Evolutionary conservation across 805 yeast genomes (phyloP), one percentile per base, ranked within the genome.

Genomic region (Hanseniaspora guilliermondii): DNA sequence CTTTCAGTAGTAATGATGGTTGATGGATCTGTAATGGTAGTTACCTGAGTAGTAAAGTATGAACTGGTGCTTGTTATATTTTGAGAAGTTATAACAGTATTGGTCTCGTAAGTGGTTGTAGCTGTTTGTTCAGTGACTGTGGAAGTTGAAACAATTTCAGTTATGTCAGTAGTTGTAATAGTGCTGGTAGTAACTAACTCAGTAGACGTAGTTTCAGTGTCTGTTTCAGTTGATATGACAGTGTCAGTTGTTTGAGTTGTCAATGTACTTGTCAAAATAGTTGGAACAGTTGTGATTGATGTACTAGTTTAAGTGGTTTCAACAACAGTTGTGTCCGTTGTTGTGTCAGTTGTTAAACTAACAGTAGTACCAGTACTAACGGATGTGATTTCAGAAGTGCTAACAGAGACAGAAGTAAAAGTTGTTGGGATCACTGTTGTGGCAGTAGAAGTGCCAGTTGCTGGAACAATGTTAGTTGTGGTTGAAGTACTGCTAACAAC

Each of bases 281-380:
- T 46, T 33, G 49, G 39, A 24, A 46, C 40, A 24, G 33, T 22
- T 21, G 39, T 35, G 24, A 35, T 17, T 17, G 21, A 16, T 4
- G 54, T 41, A 5, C 49, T 16, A 38, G 49, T n/a, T 21, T 55
- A 16, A 5, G 32, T 17, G 14, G 58, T 35, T 41, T 41, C 45
- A 25, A 41, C 27, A 41, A 16, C 37, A 30, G 47, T 32, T 8
- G 47, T 41, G 6, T 22, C 33, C 11, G 32, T 44, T 14, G 19
- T 37, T 8, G 36, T 44, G 7, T 48, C 17, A 24, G 56, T 33
- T 17, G 48, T 47, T 16, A 33, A 17, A 32, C 38, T 22, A 32
- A 57, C 49, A 4, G 46, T 40, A 21, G 49, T 37, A 12, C 44
- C 37, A 6, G 58, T 45, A n/a, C 53, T 36, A 45, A 47, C 30